Evolutionary conservation across 106 monocot genomes (phyloP).

Genomic region (Dendrobium catenatum): DNA sequence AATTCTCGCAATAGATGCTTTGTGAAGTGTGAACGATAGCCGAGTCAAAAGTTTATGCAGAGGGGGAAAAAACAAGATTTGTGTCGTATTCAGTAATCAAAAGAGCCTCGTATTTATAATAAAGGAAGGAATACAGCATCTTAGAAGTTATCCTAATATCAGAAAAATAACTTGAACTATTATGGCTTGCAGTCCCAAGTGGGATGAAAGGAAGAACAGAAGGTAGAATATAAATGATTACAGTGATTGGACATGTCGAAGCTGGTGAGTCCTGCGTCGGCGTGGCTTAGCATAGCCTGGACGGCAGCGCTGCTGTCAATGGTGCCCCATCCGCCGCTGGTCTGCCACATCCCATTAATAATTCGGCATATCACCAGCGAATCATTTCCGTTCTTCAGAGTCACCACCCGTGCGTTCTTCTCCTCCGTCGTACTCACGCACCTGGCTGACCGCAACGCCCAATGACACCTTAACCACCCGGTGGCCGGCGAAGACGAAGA

Average conservation of each 20-base stretch:
- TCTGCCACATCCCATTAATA: constrained; percentile 99
- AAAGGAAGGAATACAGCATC: no score
- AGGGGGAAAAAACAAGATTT: no score
- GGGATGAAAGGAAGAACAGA: not conserved
- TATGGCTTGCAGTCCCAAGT: no score
- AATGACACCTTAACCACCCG: not conserved
- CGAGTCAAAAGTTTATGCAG: no score
- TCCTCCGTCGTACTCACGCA: constrained; percentile 31
- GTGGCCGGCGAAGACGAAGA: not conserved
- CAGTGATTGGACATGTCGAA: constrained; percentile 99
- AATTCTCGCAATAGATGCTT: no score
- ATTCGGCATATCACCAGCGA: constrained; percentile 78
- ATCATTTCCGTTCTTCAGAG: constrained; percentile 46
- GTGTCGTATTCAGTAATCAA: no score
- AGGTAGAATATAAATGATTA: constrained; percentile 9
- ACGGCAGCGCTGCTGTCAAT: constrained; percentile 88
- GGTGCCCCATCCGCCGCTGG: constrained; percentile 90
- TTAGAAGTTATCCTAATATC: no score
- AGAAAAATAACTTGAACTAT: no score
- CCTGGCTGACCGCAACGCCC: constrained; percentile 1
- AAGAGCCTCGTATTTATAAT: no score
- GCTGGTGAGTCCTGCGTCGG: constrained; percentile 82
- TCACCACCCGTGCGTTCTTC: constrained; percentile 23
- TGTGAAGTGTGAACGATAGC: no score
- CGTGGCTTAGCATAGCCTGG: constrained; percentile 79